A percentile compares a stretch with the other conserved stretches of the same genome.
These are phyloP conservation scores for Penicillium antarcticum DNA, from an alignment of 495 filamentous ascomycete genomes.

Conservation along the genomic window DNA sequence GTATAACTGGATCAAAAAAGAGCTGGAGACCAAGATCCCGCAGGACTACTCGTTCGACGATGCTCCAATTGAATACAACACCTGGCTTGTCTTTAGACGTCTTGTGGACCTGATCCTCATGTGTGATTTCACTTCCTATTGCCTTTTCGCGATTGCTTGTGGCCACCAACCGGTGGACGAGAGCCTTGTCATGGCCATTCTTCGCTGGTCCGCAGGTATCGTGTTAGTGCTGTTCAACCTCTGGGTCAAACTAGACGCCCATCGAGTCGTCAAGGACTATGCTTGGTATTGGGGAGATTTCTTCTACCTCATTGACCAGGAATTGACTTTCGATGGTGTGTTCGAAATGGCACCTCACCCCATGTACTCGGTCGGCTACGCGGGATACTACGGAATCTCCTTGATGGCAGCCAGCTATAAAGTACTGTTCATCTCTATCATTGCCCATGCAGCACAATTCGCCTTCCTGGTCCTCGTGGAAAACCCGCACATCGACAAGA, in stretches of 20 bases:
- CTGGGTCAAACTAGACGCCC: conserved; percentile 98
- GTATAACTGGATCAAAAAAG: conserved; percentile 77
- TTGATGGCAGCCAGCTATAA: conserved; percentile 97
- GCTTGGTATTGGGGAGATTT: conserved; percentile 99
- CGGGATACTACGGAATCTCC: conserved; percentile 98
- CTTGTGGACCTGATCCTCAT: conserved; percentile 95
- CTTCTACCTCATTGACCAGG: conserved; percentile 97
- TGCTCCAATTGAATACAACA: conserved; percentile 96
- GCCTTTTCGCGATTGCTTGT: conserved; percentile 90
- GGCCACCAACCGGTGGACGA: conserved; percentile 70
- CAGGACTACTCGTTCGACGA: conserved; percentile 90
- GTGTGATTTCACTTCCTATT: conserved; percentile 97
- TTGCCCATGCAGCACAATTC: conserved; percentile 93
- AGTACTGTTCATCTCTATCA: conserved; percentile 91
- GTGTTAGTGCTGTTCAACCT: conserved; percentile 89
- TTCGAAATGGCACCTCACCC: conserved; percentile 99
- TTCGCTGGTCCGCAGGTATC: conserved; percentile 80
- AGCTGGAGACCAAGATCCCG: conserved; percentile 92
- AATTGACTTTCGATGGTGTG: conserved; percentile 96
- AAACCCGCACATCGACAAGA: conserved; percentile 98
- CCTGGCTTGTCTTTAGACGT: conserved; percentile 93
- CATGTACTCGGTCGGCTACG: conserved; percentile 99
- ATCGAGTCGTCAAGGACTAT: conserved; percentile 98
- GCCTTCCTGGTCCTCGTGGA: conserved; percentile 86
- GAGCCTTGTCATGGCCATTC: conserved; percentile 58